phyloP scores from a whole-genome alignment of 2,329 filamentous ascomycete species.

The Claviceps paspali region DNA sequence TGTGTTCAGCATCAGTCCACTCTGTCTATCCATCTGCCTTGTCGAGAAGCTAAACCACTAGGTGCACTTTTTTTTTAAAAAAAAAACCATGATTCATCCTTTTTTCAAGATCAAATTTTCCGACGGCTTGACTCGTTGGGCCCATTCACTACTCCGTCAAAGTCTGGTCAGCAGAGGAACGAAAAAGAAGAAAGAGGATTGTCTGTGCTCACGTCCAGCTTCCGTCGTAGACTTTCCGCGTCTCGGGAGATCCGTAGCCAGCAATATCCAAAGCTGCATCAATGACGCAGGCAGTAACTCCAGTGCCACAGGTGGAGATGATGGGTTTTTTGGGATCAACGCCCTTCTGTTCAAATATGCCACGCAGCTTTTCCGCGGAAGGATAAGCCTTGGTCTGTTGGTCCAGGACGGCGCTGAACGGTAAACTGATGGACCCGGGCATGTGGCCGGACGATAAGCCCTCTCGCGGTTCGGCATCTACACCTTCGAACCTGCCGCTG shows the following conservation, averaged over 20 bases:
- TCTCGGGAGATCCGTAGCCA: conserved; percentile 50
- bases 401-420: conserved; percentile 67
- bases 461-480: conserved; percentile 70
- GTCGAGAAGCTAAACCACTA: background rate
- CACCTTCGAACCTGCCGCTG: conserved; percentile 64
- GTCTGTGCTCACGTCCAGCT: conserved; percentile 75
- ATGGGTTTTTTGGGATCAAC: conserved; percentile 68
- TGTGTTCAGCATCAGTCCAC: background rate
- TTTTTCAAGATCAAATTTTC: conserved; percentile 49
- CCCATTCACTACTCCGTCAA: conserved; percentile 41
- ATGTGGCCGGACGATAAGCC: conserved; percentile 85
- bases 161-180: conserved; percentile 12
- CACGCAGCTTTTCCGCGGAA: conserved; percentile 52
- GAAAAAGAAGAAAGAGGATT: background rate
- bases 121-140: conserved; percentile 44
- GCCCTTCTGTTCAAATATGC: conserved; percentile 65
- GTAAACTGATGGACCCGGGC: conserved; percentile 71
- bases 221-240: conserved; percentile 76
- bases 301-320: conserved; percentile 80
- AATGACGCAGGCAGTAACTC: conserved; percentile 82
- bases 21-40: background rate
- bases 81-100: conserved; percentile 17
- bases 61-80: background rate
- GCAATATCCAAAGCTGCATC: conserved; percentile 76
- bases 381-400: conserved; percentile 69